Evolutionary conservation across 805 yeast genomes (phyloP), one percentile per base, ranked within the genome.

Genomic region (Dipodascopsis tothii): DNA sequence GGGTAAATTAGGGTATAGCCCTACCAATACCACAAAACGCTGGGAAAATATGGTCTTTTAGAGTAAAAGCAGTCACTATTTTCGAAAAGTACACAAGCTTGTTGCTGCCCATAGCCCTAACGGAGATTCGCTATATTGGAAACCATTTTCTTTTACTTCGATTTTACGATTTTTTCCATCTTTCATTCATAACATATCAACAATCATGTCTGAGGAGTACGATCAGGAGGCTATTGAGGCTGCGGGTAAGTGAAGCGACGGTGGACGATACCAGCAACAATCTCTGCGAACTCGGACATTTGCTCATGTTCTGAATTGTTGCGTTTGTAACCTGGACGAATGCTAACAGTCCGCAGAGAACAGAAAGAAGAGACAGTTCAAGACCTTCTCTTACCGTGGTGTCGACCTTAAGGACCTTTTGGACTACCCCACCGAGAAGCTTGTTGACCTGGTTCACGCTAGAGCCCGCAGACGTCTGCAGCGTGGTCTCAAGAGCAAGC

Each of bases 401-500:
- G 95, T 92, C 69, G 96, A 88, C 72, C 83, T 92, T 68, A 81
- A 81, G 67, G 86, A 90, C 69, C 80, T 92, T 69, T 77, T 90
- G 69, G 92, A 84, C 73, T 76, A 90, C 80, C 76, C 85, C 72
- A 84, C 87, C 65, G 96, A 90, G 77, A 96, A 92, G 67, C 92
- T 92, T 75, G 81, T 90, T 73, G 84, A 90, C 73, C 78, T 92
- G 69, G 86, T 95, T 68, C 86, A 83, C 68, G 94, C 99, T 67
- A 86, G 99, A 79, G 96, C 90, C 69, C 90, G 97, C 83, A 85
- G 99, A 85, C 88, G 95, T 83, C 86, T 90, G 77, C 84, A 87
- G 72, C 84, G 95, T 78, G 97, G 97, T 77, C 78, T 90, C 67
- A 88, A 84, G 69, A 71, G 84, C 71, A 86, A 85, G 78, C 94